Conservation (phyloP, 2,329 filamentous ascomycete species). For the Fusarium burgessii region DNA sequence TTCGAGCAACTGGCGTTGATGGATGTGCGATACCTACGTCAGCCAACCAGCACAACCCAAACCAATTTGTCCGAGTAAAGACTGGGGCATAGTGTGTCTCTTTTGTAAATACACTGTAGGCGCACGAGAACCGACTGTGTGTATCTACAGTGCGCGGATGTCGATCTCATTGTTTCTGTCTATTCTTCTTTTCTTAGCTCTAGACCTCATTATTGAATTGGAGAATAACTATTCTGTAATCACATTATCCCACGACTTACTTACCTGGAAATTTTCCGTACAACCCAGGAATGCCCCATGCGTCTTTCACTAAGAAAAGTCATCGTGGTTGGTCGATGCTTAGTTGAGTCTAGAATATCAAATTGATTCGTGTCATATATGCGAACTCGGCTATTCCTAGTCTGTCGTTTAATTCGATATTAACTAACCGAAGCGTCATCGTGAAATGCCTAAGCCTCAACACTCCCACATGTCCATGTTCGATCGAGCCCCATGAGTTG, state of each 20-base stretch:
- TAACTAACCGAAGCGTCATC: background rate
- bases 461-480: background rate
- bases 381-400: background rate
- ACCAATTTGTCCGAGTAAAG: conserved; percentile 14
- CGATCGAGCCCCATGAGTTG: background rate
- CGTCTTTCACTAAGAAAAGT: background rate
- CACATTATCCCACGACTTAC: background rate
- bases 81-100: conserved; percentile 34
- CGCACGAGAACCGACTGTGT: accelerated
- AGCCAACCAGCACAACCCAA: conserved; percentile 30
- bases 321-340: background rate
- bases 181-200: background rate
- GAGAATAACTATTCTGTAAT: background rate
- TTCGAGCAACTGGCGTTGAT: conserved; percentile 32
- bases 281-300: background rate
- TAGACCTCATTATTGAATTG: background rate
- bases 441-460: background rate
- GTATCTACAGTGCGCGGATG: conserved; percentile 13
- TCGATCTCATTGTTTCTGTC: background rate
- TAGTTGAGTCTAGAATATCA: background rate
- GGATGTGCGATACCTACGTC: conserved; percentile 29
- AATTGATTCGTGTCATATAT: background rate
- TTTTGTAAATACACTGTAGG: background rate
- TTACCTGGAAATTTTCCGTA: background rate
- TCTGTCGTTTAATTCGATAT: background rate